Evolutionary conservation across 2,329 filamentous ascomycete genomes (phyloP).

Genomic region (Phaeosphaeria sp.): DNA sequence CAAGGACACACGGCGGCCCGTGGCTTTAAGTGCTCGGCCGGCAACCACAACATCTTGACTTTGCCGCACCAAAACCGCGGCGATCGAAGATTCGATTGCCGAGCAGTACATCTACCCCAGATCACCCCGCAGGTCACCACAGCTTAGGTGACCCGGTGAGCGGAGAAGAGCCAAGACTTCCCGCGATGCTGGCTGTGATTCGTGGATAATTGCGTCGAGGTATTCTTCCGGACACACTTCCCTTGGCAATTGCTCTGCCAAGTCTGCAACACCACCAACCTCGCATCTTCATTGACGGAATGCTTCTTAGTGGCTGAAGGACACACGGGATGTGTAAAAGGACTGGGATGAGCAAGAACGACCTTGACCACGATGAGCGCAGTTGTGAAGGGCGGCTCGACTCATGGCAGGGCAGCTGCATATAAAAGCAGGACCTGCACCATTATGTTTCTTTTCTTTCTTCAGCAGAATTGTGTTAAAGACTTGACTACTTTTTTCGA

Average conservation of each 20-base stretch:
- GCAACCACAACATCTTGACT: not conserved
- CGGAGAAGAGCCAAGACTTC: not conserved
- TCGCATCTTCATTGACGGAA: constrained; percentile 22
- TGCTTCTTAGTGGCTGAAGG: constrained; percentile 1
- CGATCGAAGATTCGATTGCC: not conserved
- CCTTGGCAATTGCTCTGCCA: constrained; percentile 21
- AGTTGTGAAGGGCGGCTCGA: not conserved
- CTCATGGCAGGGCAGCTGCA: not conserved
- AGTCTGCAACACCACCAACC: constrained; percentile 4
- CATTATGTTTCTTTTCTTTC: not conserved
- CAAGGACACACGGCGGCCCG: too few relatives aligned
- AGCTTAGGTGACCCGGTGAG: not conserved
- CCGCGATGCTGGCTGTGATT: constrained; percentile 8
- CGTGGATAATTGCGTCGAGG: constrained; percentile 18
- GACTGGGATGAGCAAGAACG: not conserved
- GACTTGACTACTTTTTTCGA: not conserved
- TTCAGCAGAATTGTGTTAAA: not conserved
- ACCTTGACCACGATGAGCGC: not conserved
- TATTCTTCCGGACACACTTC: constrained; percentile 6
- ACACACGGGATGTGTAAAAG: not conserved
- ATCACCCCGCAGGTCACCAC: not conserved
- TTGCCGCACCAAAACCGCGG: not conserved
- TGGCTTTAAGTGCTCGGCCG: not conserved
- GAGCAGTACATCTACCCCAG: not conserved
- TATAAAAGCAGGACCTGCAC: not conserved